Base-by-base conservation (phyloP, 495 filamentous ascomycete species). In the Penicillium crystallinum region DNA sequence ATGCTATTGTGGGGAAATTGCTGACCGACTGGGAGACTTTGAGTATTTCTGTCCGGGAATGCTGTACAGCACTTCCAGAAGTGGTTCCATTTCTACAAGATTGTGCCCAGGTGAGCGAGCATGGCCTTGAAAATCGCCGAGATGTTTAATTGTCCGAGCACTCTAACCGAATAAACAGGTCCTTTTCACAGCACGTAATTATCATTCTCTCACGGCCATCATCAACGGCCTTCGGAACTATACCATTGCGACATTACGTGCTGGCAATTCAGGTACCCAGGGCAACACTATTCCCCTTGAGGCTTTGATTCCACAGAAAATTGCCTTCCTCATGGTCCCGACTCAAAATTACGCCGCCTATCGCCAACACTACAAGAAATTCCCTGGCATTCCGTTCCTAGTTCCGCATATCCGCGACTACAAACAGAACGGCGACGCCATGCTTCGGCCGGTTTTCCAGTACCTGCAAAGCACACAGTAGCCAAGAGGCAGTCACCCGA, bases 331-430 rank as follows among this genome's bases (percentile, higher is more conserved):
- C 45, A 43, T 62, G 12, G 54, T 63, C 19, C 56, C 73, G 0
- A 53, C 47, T 11, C 49, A 70, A 0, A 76, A 76, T 27, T 72
- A 67, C 27, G 47, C 60, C 10, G 49, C 54, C 31, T 76, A 76
- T 48, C 71, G 70, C 22, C 62, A 71, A 8, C 62, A 64, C 14
- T 73, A 66, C 55, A 30, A 52, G 27, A 40, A 47, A 12, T 37
- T 61, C 11, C 68, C 70, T 0, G 73, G 73, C 6, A 63, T 72
- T n/a, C 73, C 73, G 0, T 74, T 73, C 43, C 61, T 76, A 8
- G 31, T 71, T 4, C 70, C 73, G 6, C 73, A 76, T 52, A 52
- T 74, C 38, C 56, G 62, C 2, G 71, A 74, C 15, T 65, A 58
- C 40, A 63, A 68, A 19, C 60, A 70, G 33, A 49, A 62, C 17